Evolutionary conservation across 2,329 filamentous ascomycete genomes (phyloP).

Genomic region (Ampelomyces quisqualis): DNA sequence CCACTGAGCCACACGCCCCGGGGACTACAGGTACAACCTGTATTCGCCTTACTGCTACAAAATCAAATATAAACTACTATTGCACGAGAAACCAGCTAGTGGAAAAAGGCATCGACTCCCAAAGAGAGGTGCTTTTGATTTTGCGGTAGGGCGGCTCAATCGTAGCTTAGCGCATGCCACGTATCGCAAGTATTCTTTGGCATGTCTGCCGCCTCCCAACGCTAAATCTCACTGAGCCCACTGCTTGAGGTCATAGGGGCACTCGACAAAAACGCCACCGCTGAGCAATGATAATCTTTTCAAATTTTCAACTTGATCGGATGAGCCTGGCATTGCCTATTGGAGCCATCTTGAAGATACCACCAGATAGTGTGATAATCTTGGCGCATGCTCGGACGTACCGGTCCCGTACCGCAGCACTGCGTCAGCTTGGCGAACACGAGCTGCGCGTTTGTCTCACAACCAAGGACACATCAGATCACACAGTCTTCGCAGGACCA

Average conservation of each 20-base stretch:
- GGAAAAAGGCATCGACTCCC: too few relatives aligned
- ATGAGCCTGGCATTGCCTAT: constrained; percentile 8
- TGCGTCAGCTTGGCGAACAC: constrained; percentile 25
- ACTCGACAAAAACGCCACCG: too few relatives aligned
- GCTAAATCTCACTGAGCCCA: too few relatives aligned
- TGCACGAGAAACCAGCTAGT: too few relatives aligned
- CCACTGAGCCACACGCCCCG: constrained; percentile 42
- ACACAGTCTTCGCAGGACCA: neutral
- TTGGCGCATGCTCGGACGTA: constrained; percentile 16
- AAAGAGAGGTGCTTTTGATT: too few relatives aligned
- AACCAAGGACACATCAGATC: constrained; percentile 15
- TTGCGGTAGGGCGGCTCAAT: too few relatives aligned
- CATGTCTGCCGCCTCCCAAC: too few relatives aligned
- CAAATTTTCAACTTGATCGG: constrained; percentile 24
- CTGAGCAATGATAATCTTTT: neutral
- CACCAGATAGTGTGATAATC: too few relatives aligned
- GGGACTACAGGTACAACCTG: neutral
- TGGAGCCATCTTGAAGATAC: too few relatives aligned
- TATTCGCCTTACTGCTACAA: neutral
- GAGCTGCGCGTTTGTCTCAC: constrained; percentile 13
- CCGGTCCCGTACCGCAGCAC: constrained; percentile 21
- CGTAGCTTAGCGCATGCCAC: too few relatives aligned
- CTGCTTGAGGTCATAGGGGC: too few relatives aligned
- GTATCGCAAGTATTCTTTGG: too few relatives aligned
- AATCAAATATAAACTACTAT: neutral